phyloP scores from a whole-genome alignment of 2,329 filamentous ascomycete genomes.

The Ophidiomyces ophidiicola region DNA sequence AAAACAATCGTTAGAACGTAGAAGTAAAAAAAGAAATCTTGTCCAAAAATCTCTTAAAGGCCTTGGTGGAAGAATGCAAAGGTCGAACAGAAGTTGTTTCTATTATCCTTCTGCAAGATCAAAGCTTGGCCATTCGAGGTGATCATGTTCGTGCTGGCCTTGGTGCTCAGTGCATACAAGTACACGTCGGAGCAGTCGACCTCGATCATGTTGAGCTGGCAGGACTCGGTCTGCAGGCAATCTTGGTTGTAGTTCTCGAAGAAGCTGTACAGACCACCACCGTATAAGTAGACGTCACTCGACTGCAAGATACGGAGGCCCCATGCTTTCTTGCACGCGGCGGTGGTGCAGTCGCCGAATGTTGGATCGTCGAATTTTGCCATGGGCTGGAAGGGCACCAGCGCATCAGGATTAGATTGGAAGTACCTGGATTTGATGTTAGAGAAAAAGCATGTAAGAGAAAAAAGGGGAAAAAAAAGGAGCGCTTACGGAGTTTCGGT shows the following conservation, averaged over 20 bases:
- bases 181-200: slow-evolving; percentile 50
- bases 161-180: slow-evolving; percentile 60
- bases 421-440: slow-evolving; percentile 39
- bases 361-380: slow-evolving; percentile 21
- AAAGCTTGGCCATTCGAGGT: slow-evolving; percentile 33
- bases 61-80: slow-evolving; percentile 33
- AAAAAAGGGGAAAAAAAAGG: slow-evolving; percentile 23
- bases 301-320: slow-evolving; percentile 60
- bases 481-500: slow-evolving; percentile 76
- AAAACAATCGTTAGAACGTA: neutral
- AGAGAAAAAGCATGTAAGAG: neutral
- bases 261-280: slow-evolving; percentile 68
- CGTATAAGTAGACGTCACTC: slow-evolving; percentile 55
- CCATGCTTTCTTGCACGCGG: slow-evolving; percentile 59
- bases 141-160: slow-evolving; percentile 63
- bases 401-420: slow-evolving; percentile 68
- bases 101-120: slow-evolving; percentile 31
- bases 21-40: slow-evolving; percentile 4
- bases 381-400: slow-evolving; percentile 37
- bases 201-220: slow-evolving; percentile 66
- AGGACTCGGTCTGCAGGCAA: slow-evolving; percentile 55
- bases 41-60: neutral
- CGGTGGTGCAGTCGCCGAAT: slow-evolving; percentile 49
- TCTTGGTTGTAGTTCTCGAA: slow-evolving; percentile 68
- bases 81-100: slow-evolving; percentile 34